Conservation (phyloP, 305 asterid species). For the Plantago rigida region DNA sequence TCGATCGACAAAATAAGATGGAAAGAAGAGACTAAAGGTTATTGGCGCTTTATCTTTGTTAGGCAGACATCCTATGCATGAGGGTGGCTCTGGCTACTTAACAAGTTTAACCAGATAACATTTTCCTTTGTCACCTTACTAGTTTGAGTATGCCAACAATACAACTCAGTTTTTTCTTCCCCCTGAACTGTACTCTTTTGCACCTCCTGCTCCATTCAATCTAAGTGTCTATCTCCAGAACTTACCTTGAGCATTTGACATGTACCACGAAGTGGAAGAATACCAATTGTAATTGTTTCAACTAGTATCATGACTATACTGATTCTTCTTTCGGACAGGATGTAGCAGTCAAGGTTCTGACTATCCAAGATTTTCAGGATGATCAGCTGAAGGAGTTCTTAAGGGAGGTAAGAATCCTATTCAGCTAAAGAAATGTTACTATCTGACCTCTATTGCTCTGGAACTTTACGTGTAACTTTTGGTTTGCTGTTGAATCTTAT, state of each 20-base stretch:
- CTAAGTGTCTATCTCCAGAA: not conserved
- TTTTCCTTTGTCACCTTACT: too few relatives aligned
- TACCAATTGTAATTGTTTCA: not conserved
- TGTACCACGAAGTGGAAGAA: not conserved
- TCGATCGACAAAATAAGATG: not conserved
- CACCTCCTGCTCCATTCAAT: too few relatives aligned
- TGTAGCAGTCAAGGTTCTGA: constrained; percentile 84
- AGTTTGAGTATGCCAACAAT: too few relatives aligned
- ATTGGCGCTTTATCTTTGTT: not conserved
- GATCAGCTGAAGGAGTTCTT: constrained; percentile 82
- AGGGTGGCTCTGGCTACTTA: too few relatives aligned
- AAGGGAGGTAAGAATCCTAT: constrained; percentile 57
- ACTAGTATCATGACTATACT: not conserved
- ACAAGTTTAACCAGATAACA: too few relatives aligned
- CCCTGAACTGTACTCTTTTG: too few relatives aligned
- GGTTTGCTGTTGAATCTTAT: not conserved
- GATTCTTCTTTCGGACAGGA: constrained; percentile 45
- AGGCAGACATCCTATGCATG: too few relatives aligned
- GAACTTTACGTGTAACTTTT: not conserved
- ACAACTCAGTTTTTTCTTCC: too few relatives aligned
- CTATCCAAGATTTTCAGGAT: constrained; percentile 69
- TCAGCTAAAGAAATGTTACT: not conserved
- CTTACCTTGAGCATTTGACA: not conserved
- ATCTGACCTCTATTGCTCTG: too few relatives aligned
- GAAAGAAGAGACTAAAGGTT: not conserved